phyloP scores from a whole-genome alignment of 441 rosid genomes.

The Gossypium trilobum region DNA sequence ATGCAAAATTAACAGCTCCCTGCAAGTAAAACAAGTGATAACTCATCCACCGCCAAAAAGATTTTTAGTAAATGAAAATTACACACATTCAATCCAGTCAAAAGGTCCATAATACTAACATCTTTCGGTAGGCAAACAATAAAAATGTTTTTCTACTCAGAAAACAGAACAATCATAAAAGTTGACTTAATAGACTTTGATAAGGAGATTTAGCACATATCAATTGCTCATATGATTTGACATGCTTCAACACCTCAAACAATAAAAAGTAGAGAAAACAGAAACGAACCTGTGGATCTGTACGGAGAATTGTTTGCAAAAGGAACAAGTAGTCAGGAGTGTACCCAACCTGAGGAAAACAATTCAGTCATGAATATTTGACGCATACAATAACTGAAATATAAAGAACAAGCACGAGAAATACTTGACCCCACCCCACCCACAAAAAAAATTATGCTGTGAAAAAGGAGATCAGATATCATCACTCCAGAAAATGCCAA shows the following conservation, averaged over 20 bases:
- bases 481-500: neutral
- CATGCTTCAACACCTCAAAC: constrained; percentile 16
- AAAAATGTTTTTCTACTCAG: neutral
- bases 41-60: neutral
- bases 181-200: neutral
- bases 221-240: constrained; percentile 2
- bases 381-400: neutral
- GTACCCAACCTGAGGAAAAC: constrained; percentile 74
- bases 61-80: neutral
- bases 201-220: neutral
- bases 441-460: no score
- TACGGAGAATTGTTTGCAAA: constrained; percentile 93
- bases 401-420: neutral
- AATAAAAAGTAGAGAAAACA: constrained; percentile 8
- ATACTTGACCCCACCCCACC: neutral
- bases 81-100: neutral
- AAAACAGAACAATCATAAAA: neutral
- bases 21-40: constrained; percentile 23
- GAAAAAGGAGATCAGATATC: neutral
- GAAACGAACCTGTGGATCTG: constrained; percentile 89
- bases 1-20: constrained; percentile 99
- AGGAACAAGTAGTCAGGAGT: constrained; percentile 97
- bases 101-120: neutral
- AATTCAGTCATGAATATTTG: neutral
- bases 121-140: neutral